Conservation (phyloP, 2,329 filamentous ascomycete genomes). For the Claviceps purpurea region DNA sequence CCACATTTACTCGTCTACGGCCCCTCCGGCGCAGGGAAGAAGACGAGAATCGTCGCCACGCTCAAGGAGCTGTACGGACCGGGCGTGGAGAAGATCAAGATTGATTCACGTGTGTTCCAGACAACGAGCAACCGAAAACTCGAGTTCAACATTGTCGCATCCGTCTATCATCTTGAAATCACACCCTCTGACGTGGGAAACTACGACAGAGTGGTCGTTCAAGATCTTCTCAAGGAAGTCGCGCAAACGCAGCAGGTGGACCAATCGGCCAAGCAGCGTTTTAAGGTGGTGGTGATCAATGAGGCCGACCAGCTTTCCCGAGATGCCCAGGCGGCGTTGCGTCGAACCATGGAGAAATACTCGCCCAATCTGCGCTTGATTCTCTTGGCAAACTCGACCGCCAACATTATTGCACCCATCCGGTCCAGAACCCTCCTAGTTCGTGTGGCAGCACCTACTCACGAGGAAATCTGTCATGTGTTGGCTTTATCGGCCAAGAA, state of each 20-base stretch:
- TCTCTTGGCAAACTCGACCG: constrained; percentile 85
- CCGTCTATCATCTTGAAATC: constrained; percentile 95
- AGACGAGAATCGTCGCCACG: constrained; percentile 90
- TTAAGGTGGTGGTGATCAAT: constrained; percentile 99
- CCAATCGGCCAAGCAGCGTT: constrained; percentile 72
- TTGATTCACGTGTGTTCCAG: constrained; percentile 92
- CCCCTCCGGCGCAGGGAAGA: constrained; percentile 92
- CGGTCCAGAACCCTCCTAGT: constrained; percentile 83
- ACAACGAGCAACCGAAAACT: constrained; percentile 92
- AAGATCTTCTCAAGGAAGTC: constrained; percentile 92
- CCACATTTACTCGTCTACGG: constrained; percentile 96
- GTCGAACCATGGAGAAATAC: constrained; percentile 98
- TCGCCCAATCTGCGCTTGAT: constrained; percentile 88
- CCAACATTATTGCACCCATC: constrained; percentile 98
- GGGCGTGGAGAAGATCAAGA: constrained; percentile 99
- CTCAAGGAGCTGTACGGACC: constrained; percentile 90
- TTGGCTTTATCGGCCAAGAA: constrained; percentile 58
- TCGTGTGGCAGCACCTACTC: constrained; percentile 76
- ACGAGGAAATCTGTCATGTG: constrained; percentile 70
- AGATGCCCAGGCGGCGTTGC: constrained; percentile 87
- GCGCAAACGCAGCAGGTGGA: constrained; percentile 99
- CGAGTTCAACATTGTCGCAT: constrained; percentile 97
- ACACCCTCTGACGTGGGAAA: constrained; percentile 93
- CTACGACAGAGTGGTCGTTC: constrained; percentile 90
- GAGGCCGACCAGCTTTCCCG: constrained; percentile 89